These are phyloP conservation scores for Flaveria trinervia DNA, from an alignment of 129 eudicot species.

Conservation along the genomic window DNA sequence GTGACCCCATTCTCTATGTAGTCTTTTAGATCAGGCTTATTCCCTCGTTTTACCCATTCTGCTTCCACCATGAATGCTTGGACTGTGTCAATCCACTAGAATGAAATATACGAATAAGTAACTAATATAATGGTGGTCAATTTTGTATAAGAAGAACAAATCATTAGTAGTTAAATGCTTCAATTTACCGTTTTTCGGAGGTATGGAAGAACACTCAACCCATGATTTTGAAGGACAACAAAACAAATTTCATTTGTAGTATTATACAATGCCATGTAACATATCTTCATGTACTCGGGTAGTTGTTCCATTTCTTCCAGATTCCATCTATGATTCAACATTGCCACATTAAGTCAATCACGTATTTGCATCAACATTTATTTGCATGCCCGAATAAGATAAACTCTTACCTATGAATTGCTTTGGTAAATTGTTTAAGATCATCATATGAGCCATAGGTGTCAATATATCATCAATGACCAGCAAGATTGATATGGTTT, in stretches of 20 bases:
- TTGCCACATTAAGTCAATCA: neutral
- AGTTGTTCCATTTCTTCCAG: conserved; percentile 44
- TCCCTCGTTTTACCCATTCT: conserved; percentile 43
- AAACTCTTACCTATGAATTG: conserved; percentile 41
- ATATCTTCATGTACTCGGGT: conserved; percentile 62
- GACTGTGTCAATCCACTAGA: conserved; percentile 58
- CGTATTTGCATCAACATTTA: neutral
- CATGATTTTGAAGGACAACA: conserved; percentile 42
- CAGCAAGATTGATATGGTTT: conserved; percentile 42
- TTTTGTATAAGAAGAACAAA: neutral
- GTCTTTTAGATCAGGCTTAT: conserved; percentile 47
- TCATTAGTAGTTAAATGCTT: neutral
- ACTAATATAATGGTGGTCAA: neutral
- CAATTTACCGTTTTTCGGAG: conserved; percentile 37
- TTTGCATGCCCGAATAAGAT: neutral
- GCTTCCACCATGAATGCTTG: conserved; percentile 55
- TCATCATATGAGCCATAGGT: conserved; percentile 50
- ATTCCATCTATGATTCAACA: conserved; percentile 47
- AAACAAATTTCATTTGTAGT: conserved; percentile 48
- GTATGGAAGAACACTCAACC: conserved; percentile 43
- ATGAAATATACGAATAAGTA: neutral
- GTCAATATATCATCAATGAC: conserved; percentile 60
- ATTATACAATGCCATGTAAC: conserved; percentile 54
- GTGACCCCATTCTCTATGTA: conserved; percentile 58
- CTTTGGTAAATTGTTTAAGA: conserved; percentile 51